phyloP scores from a whole-genome alignment of 192 early-diverging fungal genomes.

The Gaertneriomyces semiglobifer region DNA sequence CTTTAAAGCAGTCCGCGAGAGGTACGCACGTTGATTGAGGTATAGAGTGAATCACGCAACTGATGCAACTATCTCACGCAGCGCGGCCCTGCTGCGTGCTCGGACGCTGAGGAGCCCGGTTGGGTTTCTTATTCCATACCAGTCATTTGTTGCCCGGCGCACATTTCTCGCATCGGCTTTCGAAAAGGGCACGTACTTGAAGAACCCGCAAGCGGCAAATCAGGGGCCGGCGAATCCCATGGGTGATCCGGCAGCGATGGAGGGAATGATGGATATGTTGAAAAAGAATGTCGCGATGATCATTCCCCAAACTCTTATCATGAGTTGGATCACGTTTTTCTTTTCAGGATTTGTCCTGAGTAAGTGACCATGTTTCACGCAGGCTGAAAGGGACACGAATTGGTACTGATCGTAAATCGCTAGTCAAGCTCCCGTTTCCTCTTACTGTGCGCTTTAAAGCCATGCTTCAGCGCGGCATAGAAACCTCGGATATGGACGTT shows the following conservation, averaged over 20 bases:
- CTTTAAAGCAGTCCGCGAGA: conserved; percentile 78
- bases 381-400: background rate
- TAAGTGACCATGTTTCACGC: conserved; percentile 36
- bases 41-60: background rate
- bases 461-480: conserved; percentile 95
- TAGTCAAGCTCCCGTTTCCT: conserved; percentile 92
- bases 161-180: conserved; percentile 70
- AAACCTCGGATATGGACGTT: conserved; percentile 95
- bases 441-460: conserved; percentile 94
- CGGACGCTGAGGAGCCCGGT: conserved; percentile 60
- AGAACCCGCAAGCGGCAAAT: conserved; percentile 57
- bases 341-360: conserved; percentile 96
- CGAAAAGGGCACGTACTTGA: conserved; percentile 78
- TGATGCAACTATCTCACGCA: conserved; percentile 4
- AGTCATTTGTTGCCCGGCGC: conserved; percentile 72
- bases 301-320: conserved; percentile 97
- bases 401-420: background rate
- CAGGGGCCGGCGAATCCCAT: conserved; percentile 73
- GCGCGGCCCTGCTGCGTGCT: conserved; percentile 66
- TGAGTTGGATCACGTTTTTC: conserved; percentile 99
- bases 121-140: conserved; percentile 63
- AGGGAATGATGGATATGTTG: conserved; percentile 96
- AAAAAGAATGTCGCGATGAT: conserved; percentile 97
- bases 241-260: conserved; percentile 89
- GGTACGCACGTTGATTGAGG: conserved; percentile 36